Evolutionary conservation across 192 early-diverging fungal species (phyloP), one percentile per base, ranked within the genome.

Genomic region (Helicostylum pulchrum): DNA sequence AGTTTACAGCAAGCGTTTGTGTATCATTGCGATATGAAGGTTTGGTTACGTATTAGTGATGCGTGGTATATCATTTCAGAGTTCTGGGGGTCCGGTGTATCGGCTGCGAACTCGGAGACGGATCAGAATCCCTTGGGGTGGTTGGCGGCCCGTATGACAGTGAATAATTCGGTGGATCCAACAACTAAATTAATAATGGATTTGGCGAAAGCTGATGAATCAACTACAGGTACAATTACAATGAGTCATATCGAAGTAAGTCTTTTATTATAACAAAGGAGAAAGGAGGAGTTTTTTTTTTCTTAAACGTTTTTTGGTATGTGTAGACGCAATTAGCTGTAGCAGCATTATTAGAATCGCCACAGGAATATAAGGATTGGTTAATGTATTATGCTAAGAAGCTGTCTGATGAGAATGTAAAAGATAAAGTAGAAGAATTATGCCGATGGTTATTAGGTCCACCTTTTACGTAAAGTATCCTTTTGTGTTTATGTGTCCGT

Each of bases 21-120:
- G 4, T 94, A 88, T 66, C 83, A 87, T 64, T 65, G 75, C 6
- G 73, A 63, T 11, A 86, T 92, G 86, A 76, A 78, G 48, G 51
- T 56, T 21, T 94, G 90, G 90, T 81, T 88, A 36, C 79, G 85
- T 52, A 76, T 91, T 15, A 74, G 77, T 58, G 85, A 88, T 64
- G 76, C 78, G 0, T 83, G 83, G 78, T 83, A 79, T 52, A 75
- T 74, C 26, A 62, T 65, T n/a, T 80, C 78, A 12, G 79, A 80
- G 14, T 76, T 81, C 36, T 77, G 67, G 51, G 63, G 75, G 6
- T 64, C 78, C 0, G 75, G 70, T n/a, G 62, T 43, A 48, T 17
- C 15, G 49, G 45, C 8, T 39, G 23, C 10, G 50, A 49, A 36
- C 53, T n/a, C 53, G 61, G n/a, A 47, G 26, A 34, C 42, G 50